Evolutionary conservation across 495 filamentous ascomycete species (phyloP).

Genomic region (Apiosordaria backusii): DNA sequence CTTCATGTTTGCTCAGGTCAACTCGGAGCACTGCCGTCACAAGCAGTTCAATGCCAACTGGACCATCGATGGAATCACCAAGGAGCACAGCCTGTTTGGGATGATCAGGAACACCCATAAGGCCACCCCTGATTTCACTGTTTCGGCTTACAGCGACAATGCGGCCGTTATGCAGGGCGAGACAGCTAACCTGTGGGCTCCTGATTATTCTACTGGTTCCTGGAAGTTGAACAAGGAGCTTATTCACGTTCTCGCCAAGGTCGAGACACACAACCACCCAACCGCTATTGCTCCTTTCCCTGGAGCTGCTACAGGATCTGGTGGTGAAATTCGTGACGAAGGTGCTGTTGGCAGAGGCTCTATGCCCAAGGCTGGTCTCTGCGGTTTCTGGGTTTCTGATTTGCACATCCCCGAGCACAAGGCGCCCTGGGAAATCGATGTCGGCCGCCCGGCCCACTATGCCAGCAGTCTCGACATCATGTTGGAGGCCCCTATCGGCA

Average conservation of each 20-base stretch:
- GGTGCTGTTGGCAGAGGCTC: slow-evolving; percentile 91
- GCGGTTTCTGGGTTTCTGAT: slow-evolving; percentile 92
- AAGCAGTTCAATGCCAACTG: slow-evolving; percentile 94
- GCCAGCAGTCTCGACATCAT: slow-evolving; percentile 94
- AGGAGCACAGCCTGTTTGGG: slow-evolving; percentile 74
- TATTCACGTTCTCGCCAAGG: slow-evolving; percentile 87
- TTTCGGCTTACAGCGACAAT: slow-evolving; percentile 97
- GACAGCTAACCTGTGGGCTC: slow-evolving; percentile 76
- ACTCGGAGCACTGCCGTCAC: slow-evolving; percentile 73
- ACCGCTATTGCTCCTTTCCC: slow-evolving; percentile 85
- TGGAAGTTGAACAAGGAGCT: slow-evolving; percentile 86
- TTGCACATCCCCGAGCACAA: slow-evolving; percentile 76
- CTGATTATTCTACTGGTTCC: slow-evolving; percentile 74
- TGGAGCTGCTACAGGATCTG: slow-evolving; percentile 90
- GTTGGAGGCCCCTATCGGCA: slow-evolving; percentile 92
- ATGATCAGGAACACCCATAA: slow-evolving; percentile 97
- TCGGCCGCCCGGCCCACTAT: slow-evolving; percentile 87
- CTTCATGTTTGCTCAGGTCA: slow-evolving; percentile 99
- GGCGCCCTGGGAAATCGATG: slow-evolving; percentile 85
- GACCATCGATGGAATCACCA: slow-evolving; percentile 87
- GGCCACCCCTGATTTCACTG: slow-evolving; percentile 67
- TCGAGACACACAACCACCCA: slow-evolving; percentile 97
- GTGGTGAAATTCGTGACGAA: slow-evolving; percentile 93
- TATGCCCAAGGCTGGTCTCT: slow-evolving; percentile 85
- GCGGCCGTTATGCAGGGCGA: slow-evolving; percentile 85